These are phyloP conservation scores for Penicillium frequentans DNA, from an alignment of 2,329 filamentous ascomycete genomes.

Conservation along the genomic window DNA sequence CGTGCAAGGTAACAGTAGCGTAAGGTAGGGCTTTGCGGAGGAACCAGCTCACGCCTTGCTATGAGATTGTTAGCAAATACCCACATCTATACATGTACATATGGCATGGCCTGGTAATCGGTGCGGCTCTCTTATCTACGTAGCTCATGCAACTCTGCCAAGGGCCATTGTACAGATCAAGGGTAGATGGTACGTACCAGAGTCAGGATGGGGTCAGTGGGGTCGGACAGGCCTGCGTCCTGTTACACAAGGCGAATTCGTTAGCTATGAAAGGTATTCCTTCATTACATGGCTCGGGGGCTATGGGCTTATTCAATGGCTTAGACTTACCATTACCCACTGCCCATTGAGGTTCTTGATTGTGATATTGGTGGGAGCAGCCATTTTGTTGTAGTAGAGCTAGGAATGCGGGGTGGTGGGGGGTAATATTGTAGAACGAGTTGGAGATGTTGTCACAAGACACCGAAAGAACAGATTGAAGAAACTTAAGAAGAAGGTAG, in stretches of 20 bases:
- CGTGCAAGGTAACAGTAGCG: slow-evolving; percentile 66
- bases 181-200: slow-evolving; percentile 45
- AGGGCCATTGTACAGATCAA: background rate
- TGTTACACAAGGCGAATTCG: slow-evolving; percentile 34
- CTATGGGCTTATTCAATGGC: background rate
- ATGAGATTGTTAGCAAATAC: slow-evolving; percentile 8
- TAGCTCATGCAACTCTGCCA: background rate
- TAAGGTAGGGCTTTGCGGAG: slow-evolving; percentile 69
- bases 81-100: background rate
- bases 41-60: slow-evolving; percentile 70
- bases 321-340: slow-evolving; percentile 64
- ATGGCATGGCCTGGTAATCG: background rate
- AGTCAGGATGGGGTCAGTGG: slow-evolving; percentile 65
- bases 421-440: background rate
- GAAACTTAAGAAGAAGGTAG: background rate
- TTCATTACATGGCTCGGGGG: background rate
- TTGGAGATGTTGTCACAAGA: background rate
- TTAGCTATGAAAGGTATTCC: background rate
- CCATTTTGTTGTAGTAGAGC: slow-evolving; percentile 55
- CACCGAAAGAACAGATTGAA: background rate
- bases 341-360: slow-evolving; percentile 67
- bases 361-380: slow-evolving; percentile 67
- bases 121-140: background rate
- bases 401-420: slow-evolving; percentile 22
- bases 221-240: slow-evolving; percentile 75